Evolutionary conservation across 108 stramenopile species (phyloP), one percentile per base, ranked within the genome.

Genomic region (Nitzschia sp.): DNA sequence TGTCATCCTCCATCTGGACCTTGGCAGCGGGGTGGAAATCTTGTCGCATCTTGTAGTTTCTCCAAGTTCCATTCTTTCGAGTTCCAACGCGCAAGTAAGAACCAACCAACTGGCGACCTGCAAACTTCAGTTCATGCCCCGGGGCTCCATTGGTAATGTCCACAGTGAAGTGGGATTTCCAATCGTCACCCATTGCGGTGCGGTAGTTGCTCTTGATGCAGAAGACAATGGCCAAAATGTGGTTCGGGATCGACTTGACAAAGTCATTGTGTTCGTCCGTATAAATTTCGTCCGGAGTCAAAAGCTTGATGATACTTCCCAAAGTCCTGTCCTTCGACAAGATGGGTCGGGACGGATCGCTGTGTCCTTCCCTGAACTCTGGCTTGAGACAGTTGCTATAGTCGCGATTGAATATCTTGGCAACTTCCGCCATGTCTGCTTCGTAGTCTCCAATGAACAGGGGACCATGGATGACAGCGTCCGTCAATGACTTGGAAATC

Each of bases 1-100:
- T 84, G 31, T 84, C 83, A 70, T 84, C 83, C 51, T 84, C 83
- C 83, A 84, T 84, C 58, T 84, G 83, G 24, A 84, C 83, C 61
- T 84, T 84, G 51, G 54, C 68, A n/a, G 83, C 79, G 33, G 76
- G 31, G 34, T 74, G 70, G 35, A 84, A 84, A 67, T 84, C 83
- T 45, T 84, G 83, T 46, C 83, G 54, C 45, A 84, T 68, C 54
- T 67, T 67, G 73, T 74, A 84, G 29, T 79, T 84, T 27, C 83
- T 65, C 83, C 83, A 84, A 11, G 71, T 59, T 17, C 79, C 79
- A 29, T 75, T 71, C 23, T 55, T 31, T 19, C 60, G 54, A 51
- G 70, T 62, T 17, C 83, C 83, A 0, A 84, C 83, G 33, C 83
- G 76, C 24, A 84, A 76, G 54, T 84, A 84, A 17, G 67, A 70